Conservation (phyloP, 2,329 filamentous ascomycete species). For the Ophiostoma pallidulum region DNA sequence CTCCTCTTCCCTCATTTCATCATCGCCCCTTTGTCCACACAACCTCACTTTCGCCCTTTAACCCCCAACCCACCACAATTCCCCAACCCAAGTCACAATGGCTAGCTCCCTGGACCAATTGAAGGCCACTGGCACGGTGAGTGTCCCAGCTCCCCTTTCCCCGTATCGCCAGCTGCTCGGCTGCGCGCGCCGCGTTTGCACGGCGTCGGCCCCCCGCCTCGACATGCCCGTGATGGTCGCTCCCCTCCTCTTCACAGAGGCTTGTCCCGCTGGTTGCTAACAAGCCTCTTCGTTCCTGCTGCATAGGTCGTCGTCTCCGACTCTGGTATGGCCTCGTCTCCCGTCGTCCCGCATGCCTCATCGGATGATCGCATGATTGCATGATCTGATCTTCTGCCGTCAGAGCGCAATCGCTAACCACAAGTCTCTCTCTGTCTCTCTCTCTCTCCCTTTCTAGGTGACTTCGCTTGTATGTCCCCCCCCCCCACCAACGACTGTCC, state of each 20-base stretch:
- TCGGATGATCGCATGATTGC: too few species aligned
- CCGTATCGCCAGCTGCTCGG: background rate
- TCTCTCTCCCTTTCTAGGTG: conserved; percentile 42
- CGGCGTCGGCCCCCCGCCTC: background rate
- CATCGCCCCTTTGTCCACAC: background rate
- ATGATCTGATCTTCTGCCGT: conserved; percentile 13
- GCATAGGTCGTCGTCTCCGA: conserved; percentile 85
- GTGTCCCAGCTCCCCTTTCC: conserved; percentile 31
- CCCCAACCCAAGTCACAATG: conserved; percentile 43
- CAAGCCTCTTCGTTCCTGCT: conserved; percentile 8
- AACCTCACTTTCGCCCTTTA: background rate
- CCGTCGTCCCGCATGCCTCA: too few species aligned
- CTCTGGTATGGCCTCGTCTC: conserved; percentile 58
- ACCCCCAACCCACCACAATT: conserved; percentile 9
- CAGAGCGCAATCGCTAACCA: conserved; percentile 24
- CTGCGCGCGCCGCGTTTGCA: too few species aligned
- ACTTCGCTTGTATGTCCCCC: conserved; percentile 61
- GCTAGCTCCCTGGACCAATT: conserved; percentile 88
- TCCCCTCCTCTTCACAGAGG: background rate
- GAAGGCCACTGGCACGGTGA: conserved; percentile 91
- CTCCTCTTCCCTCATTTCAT: conserved; percentile 3
- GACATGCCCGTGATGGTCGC: background rate
- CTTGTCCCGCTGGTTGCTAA: too few species aligned
- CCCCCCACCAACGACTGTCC: background rate
- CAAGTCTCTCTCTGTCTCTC: too few species aligned